Conservation (phyloP, 2,329 filamentous ascomycete genomes). For the Venturia carpophila region DNA sequence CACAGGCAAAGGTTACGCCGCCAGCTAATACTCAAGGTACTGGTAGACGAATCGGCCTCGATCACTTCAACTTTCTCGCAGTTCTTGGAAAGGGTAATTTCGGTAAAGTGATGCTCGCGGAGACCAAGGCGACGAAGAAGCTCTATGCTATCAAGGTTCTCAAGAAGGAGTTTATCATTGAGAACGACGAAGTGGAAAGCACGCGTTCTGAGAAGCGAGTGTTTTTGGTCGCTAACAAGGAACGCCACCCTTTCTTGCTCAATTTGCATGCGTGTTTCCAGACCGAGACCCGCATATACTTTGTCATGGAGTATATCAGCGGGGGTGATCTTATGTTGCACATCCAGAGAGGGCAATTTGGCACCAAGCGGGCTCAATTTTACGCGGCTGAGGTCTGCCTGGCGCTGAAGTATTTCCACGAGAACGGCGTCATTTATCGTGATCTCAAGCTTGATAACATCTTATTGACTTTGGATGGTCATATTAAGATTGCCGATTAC, state of each 20-base stretch:
- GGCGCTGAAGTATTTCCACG: constrained; percentile 97
- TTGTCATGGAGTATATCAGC: constrained; percentile 99
- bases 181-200: constrained; percentile 98
- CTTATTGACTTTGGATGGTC: constrained; percentile 84
- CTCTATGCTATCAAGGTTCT: constrained; percentile 97
- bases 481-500: constrained; percentile 98
- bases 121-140: constrained; percentile 86
- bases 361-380: constrained; percentile 94
- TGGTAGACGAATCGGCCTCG: constrained; percentile 80
- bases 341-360: constrained; percentile 94
- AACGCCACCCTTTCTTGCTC: constrained; percentile 89
- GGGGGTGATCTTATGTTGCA: constrained; percentile 98
- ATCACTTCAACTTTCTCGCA: constrained; percentile 98
- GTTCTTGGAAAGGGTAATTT: constrained; percentile 99
- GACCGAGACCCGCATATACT: constrained; percentile 96
- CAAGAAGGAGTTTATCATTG: constrained; percentile 99
- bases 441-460: constrained; percentile 82
- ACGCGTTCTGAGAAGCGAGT: constrained; percentile 96
- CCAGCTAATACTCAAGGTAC: constrained; percentile 60
- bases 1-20: constrained; percentile 45
- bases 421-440: constrained; percentile 96
- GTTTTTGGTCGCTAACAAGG: constrained; percentile 93
- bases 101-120: constrained; percentile 98
- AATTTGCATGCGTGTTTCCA: constrained; percentile 98
- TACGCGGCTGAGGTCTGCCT: constrained; percentile 97